A percentile compares a stretch with the other conserved stretches of the same genome.
Conservation (phyloP, 2,329 filamentous ascomycete species). For the Teratosphaeria destructans region DNA sequence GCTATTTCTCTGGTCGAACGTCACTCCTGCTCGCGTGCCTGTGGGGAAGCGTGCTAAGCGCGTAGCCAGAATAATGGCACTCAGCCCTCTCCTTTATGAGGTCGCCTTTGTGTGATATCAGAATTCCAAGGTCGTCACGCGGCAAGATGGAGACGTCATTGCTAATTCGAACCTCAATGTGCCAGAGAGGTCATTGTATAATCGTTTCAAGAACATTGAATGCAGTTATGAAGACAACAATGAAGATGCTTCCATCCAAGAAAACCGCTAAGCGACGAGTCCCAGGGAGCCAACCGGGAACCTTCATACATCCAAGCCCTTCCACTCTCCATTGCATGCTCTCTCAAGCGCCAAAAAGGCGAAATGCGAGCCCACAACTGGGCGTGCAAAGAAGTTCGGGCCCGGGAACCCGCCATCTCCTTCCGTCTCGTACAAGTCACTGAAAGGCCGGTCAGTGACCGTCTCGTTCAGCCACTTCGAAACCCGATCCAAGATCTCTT, state of each 20-base stretch:
- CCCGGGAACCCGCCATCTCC: conserved; percentile 64
- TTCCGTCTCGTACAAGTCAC: conserved; percentile 75
- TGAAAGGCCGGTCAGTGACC: conserved; percentile 61
- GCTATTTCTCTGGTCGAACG: neutral
- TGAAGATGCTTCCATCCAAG: neutral
- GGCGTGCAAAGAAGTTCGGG: conserved; percentile 66
- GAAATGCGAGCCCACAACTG: conserved; percentile 79
- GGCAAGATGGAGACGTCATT: neutral
- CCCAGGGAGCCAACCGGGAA: neutral
- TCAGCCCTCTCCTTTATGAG: neutral
- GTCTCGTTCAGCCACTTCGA: conserved; percentile 80
- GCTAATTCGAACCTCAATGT: neutral
- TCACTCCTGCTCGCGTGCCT: neutral
- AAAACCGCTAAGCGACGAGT: neutral
- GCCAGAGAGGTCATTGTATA: neutral
- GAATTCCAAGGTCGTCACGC: neutral
- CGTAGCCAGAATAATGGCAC: neutral
- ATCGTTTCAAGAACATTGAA: neutral
- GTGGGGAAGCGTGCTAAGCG: neutral
- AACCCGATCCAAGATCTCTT: conserved; percentile 62
- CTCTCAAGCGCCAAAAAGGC: conserved; percentile 71
- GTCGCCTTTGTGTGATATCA: neutral
- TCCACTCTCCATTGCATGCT: conserved; percentile 44
- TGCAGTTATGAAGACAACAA: neutral
- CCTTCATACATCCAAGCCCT: neutral